Evolutionary conservation across 805 yeast genomes (phyloP).

Genomic region (Ogataea neopini): DNA sequence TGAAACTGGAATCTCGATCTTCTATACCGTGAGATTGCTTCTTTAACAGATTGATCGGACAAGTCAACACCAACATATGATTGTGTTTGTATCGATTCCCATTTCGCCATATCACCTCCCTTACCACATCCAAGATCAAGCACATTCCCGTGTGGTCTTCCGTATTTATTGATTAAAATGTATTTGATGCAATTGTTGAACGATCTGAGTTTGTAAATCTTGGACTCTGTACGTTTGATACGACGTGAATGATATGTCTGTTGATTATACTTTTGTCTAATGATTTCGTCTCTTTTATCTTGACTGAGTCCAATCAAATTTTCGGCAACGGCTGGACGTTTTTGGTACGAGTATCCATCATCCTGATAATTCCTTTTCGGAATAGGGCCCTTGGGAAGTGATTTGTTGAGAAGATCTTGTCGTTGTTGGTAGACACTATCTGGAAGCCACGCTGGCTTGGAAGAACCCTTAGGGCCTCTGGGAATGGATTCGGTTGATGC

Average conservation of each 20-base stretch:
- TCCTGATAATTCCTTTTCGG: not conserved
- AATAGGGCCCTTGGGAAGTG: not conserved
- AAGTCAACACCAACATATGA: constrained; percentile 91
- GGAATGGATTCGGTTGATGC: not conserved
- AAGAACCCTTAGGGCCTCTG: not conserved
- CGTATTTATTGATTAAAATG: constrained; percentile 73
- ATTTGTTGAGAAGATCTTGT: constrained; percentile 18
- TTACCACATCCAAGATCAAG: constrained; percentile 96
- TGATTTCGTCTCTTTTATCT: constrained; percentile 57
- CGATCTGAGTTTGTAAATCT: constrained; percentile 80
- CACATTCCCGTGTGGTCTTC: constrained; percentile 54
- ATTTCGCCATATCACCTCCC: constrained; percentile 94
- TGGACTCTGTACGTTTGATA: constrained; percentile 68
- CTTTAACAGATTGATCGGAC: constrained; percentile 82
- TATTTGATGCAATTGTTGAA: constrained; percentile 93
- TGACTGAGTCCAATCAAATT: constrained; percentile 37
- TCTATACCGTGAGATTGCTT: constrained; percentile 75
- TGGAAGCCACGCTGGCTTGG: constrained; percentile 37
- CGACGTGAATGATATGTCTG: constrained; percentile 68
- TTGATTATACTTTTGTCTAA: constrained; percentile 82
- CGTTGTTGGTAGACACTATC: constrained; percentile 30
- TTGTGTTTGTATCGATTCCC: constrained; percentile 69
- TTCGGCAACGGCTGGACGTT: constrained; percentile 16
- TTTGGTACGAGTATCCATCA: constrained; percentile 2
- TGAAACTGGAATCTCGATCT: constrained; percentile 45